Evolutionary conservation across 2,329 filamentous ascomycete genomes (phyloP).

Genomic region (Phaeoacremonium minimum): DNA sequence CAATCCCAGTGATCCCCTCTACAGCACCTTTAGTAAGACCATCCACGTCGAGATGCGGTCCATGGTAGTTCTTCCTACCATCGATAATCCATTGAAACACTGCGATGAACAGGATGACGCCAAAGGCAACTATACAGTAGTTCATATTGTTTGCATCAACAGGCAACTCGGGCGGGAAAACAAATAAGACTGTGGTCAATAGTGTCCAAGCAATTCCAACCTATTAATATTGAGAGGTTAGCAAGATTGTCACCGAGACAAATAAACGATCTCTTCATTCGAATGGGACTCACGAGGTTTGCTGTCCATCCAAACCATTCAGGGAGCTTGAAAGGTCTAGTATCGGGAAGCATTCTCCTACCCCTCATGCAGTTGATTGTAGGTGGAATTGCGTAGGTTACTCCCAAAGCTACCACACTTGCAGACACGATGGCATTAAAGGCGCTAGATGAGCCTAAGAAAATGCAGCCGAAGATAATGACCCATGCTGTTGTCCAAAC

Average conservation of each 20-base stretch:
- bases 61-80: constrained; percentile 41
- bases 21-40: constrained; percentile 12
- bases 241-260: too few relatives aligned
- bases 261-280: too few relatives aligned
- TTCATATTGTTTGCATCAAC: constrained; percentile 67
- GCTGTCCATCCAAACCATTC: constrained; percentile 28
- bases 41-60: constrained; percentile 23
- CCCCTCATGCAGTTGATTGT: constrained; percentile 65
- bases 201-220: constrained; percentile 61
- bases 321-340: constrained; percentile 26
- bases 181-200: constrained; percentile 70
- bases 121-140: constrained; percentile 44
- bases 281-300: constrained; percentile 14
- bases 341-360: constrained; percentile 58
- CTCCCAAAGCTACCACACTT: constrained; percentile 66
- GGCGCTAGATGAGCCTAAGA: constrained; percentile 62
- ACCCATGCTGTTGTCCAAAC: constrained; percentile 56
- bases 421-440: constrained; percentile 70
- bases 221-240: constrained; percentile 19
- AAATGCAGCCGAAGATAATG: constrained; percentile 65
- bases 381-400: constrained; percentile 73
- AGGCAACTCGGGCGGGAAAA: constrained; percentile 66
- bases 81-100: constrained; percentile 41
- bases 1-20: constrained; percentile 10
- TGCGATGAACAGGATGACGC: constrained; percentile 39